Conservation (phyloP, 2,329 filamentous ascomycete species). For the Talaromyces pinophilus region DNA sequence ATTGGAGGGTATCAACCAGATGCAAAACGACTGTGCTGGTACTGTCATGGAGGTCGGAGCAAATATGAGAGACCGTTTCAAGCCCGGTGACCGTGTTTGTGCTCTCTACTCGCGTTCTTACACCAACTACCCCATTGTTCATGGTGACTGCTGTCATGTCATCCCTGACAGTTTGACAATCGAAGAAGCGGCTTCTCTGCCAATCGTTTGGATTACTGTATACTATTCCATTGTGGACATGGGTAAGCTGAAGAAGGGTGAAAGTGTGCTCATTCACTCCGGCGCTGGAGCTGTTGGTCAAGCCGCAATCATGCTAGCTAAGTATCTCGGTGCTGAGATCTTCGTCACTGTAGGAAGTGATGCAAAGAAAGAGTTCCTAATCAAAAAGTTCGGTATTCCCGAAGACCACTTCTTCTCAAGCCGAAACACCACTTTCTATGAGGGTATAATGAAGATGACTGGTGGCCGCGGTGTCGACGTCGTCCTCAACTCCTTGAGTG, state of each 20-base stretch:
- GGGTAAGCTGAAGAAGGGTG: constrained; percentile 27
- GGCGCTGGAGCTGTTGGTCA: constrained; percentile 26
- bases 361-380: constrained; percentile 24
- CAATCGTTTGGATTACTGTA: constrained; percentile 43
- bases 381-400: constrained; percentile 20
- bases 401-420: constrained; percentile 22
- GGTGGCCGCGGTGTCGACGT: constrained; percentile 31
- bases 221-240: constrained; percentile 23
- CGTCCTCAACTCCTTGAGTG: constrained; percentile 1
- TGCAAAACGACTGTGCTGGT: constrained; percentile 43
- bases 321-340: constrained; percentile 25
- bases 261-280: constrained; percentile 29
- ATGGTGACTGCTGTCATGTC: constrained; percentile 5
- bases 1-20: constrained; percentile 9
- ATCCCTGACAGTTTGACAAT: constrained; percentile 58
- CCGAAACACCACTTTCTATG: constrained; percentile 19
- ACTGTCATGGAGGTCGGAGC: constrained; percentile 35
- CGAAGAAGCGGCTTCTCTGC: constrained; percentile 55
- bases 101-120: constrained; percentile 11
- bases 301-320: constrained; percentile 31
- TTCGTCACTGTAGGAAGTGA: constrained; percentile 25
- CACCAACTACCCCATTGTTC: constrained; percentile 7
- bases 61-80: constrained; percentile 32
- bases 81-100: constrained; percentile 45
- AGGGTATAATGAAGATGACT: constrained; percentile 24